Percentiles rank a stretch among this genome's conserved stretches.
Evolutionary conservation across 345 rosid species (phyloP).

Genomic region (Bruguiera gymnorhiza): DNA sequence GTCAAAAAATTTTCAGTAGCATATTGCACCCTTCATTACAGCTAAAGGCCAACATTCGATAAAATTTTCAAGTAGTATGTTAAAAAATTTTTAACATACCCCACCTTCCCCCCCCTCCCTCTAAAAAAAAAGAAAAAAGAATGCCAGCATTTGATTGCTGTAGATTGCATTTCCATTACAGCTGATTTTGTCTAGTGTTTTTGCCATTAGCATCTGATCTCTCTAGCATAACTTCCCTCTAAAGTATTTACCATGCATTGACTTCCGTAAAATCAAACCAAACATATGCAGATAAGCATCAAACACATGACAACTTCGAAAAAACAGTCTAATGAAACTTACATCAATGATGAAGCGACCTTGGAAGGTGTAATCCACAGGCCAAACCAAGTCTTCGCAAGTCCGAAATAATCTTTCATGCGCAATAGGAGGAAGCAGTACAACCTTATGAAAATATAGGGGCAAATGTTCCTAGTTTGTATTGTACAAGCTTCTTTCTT

Average conservation of each 20-base stretch:
- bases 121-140: too few relatives aligned
- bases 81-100: too few relatives aligned
- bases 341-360: slow-evolving; percentile 83
- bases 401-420: slow-evolving; percentile 63
- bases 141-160: too few relatives aligned
- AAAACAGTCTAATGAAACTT: slow-evolving; percentile 27
- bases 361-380: slow-evolving; percentile 57
- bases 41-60: too few relatives aligned
- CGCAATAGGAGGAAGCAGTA: slow-evolving; percentile 48
- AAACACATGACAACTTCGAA: background rate
- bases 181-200: too few relatives aligned
- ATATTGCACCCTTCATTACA: too few relatives aligned
- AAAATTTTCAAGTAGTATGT: too few relatives aligned
- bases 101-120: too few relatives aligned
- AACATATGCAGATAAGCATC: background rate
- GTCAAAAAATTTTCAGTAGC: too few relatives aligned
- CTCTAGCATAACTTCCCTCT: background rate
- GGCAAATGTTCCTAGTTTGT: background rate
- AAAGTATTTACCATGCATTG: background rate
- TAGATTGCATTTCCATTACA: too few relatives aligned
- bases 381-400: slow-evolving; percentile 72
- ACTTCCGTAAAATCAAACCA: background rate
- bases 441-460: slow-evolving; percentile 5
- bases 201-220: too few relatives aligned
- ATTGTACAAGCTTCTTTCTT: background rate